A percentile compares a stretch with the other conserved stretches of the same genome.
Conservation (phyloP, 352 stramenopile species). For the Phytophthora brassicae region DNA sequence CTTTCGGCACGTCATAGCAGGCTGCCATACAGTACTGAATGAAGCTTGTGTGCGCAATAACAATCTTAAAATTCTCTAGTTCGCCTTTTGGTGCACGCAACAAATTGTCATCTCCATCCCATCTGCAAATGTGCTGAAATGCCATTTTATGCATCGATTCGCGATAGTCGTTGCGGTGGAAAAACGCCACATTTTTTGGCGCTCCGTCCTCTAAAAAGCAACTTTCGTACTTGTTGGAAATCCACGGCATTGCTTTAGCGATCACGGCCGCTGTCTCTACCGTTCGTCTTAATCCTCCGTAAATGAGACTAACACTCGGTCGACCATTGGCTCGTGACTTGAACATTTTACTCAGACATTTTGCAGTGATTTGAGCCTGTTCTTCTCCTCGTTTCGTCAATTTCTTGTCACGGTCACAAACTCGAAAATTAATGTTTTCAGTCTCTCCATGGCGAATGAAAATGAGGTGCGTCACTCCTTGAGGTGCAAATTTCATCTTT, state of each 20-base stretch:
- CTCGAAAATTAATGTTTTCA: conserved; percentile 85
- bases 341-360: conserved; percentile 54
- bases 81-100: conserved; percentile 25
- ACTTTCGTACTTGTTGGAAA: conserved; percentile 59
- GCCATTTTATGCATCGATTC: conserved; percentile 79
- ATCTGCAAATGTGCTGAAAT: conserved; percentile 69
- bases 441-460: conserved; percentile 78
- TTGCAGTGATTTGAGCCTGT: conserved; percentile 56
- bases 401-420: conserved; percentile 71
- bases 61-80: conserved; percentile 62
- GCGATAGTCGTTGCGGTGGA: conserved; percentile 67
- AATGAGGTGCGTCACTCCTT: conserved; percentile 60
- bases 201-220: conserved; percentile 78
- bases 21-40: conserved; percentile 73
- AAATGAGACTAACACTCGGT: conserved; percentile 55
- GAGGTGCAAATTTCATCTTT: conserved; percentile 16
- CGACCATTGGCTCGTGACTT: conserved; percentile 34
- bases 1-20: conserved; percentile 65
- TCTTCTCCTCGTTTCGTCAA: conserved; percentile 62
- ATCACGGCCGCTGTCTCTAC: conserved; percentile 70
- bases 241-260: conserved; percentile 64
- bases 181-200: conserved; percentile 52
- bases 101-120: conserved; percentile 38
- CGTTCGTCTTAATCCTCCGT: conserved; percentile 63
- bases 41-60: conserved; percentile 81